phyloP scores from a whole-genome alignment of 2,329 filamentous ascomycete genomes.

The Neofusicoccum parvum region DNA sequence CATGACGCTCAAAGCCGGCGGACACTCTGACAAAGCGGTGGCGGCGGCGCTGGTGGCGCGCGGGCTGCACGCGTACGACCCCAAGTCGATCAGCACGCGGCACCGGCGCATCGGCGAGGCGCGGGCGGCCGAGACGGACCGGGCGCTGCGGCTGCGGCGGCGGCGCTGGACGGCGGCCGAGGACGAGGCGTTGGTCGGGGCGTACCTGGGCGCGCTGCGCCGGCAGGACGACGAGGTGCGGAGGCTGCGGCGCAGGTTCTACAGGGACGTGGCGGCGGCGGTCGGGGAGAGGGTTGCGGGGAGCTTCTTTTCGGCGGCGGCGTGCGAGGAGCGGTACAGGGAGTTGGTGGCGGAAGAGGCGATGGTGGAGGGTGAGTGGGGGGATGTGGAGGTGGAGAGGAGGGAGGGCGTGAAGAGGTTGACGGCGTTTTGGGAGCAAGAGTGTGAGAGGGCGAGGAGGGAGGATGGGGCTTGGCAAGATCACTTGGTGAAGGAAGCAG shows the following conservation, averaged over 20 bases:
- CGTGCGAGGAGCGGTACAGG: not conserved
- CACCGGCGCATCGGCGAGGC: slow-evolving; percentile 49
- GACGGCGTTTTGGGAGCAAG: not conserved
- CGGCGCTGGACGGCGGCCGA: slow-evolving; percentile 55
- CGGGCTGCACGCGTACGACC: slow-evolving; percentile 48
- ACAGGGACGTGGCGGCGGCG: not conserved
- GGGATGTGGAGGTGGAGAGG: not conserved
- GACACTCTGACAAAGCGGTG: slow-evolving; percentile 49
- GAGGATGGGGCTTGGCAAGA: not conserved
- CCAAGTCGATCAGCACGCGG: slow-evolving; percentile 52
- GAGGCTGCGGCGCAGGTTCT: not conserved
- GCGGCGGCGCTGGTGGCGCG: slow-evolving; percentile 42
- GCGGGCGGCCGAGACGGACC: slow-evolving; percentile 47
- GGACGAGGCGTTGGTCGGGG: slow-evolving; percentile 47
- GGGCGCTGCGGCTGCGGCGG: slow-evolving; percentile 48
- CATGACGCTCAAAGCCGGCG: slow-evolving; percentile 45
- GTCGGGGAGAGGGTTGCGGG: not conserved
- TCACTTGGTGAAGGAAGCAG: not conserved
- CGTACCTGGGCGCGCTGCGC: slow-evolving; percentile 47
- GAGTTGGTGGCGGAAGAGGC: not conserved
- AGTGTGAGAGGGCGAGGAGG: not conserved
- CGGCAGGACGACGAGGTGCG: slow-evolving; percentile 24
- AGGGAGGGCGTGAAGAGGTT: not conserved
- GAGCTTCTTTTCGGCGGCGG: not conserved
- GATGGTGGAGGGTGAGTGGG: not conserved